phyloP scores from a whole-genome alignment of 169 alveolate species.

The Cryptosporidium ubiquitum region DNA sequence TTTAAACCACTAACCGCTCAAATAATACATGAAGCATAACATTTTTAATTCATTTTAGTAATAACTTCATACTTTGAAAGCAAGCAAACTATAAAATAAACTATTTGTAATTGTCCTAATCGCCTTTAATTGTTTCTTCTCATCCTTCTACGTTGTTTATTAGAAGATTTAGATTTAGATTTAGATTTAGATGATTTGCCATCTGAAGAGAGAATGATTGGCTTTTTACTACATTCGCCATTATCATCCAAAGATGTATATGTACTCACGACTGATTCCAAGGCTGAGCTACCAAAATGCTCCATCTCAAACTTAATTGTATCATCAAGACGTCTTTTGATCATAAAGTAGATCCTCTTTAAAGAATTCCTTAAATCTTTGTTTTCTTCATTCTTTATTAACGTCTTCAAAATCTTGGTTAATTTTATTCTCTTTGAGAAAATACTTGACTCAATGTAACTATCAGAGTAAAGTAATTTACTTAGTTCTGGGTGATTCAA shows the following conservation, averaged over 20 bases:
- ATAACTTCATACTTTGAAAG: not conserved
- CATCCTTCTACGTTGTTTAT: not conserved
- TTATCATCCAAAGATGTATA: not conserved
- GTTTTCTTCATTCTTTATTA: not conserved
- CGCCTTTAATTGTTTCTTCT: not conserved
- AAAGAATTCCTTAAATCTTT: not conserved
- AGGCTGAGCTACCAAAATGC: not conserved
- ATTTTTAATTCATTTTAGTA: too few species aligned
- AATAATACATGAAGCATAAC: not conserved
- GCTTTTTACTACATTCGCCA: not conserved
- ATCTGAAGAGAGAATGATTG: not conserved
- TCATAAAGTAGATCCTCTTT: not conserved
- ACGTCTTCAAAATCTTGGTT: not conserved
- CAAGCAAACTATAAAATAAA: not conserved
- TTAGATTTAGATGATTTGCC: not conserved
- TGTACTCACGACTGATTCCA: not conserved
- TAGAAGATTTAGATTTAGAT: not conserved
- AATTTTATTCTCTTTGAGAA: conserved; percentile 5
- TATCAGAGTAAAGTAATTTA: not conserved
- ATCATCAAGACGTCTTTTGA: conserved; percentile 9
- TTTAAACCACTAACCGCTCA: not conserved
- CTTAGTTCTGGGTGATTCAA: not conserved
- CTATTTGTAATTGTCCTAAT: too few species aligned
- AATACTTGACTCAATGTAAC: not conserved
- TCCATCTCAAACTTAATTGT: not conserved